These are phyloP conservation scores for Colletotrichum zoysiae DNA, from an alignment of 2,329 filamentous ascomycete genomes.

Conservation along the genomic window DNA sequence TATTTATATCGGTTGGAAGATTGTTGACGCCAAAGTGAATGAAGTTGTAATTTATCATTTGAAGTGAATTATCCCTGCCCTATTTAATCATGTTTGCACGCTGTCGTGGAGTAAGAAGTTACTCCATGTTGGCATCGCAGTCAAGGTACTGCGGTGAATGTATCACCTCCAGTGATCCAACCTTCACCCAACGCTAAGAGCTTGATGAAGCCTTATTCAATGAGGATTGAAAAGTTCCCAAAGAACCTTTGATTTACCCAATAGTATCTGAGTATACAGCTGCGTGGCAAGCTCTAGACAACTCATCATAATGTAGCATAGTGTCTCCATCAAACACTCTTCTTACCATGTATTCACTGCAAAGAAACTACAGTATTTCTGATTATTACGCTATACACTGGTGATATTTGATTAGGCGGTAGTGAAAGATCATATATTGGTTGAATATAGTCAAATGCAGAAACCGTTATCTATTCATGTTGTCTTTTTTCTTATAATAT, in stretches of 20 bases:
- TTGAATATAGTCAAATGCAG: no score
- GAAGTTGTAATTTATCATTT: rapidly evolving
- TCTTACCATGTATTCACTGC: no score
- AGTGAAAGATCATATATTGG: no score
- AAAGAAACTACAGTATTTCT: no score
- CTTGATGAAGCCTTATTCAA: background rate
- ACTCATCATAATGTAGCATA: background rate
- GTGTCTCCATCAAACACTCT: background rate
- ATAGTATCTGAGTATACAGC: background rate
- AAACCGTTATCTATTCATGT: background rate
- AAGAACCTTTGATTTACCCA: background rate
- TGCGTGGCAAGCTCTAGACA: background rate
- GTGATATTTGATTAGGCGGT: no score
- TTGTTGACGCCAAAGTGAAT: background rate
- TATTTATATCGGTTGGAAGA: background rate
- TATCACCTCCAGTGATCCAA: background rate
- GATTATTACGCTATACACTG: no score
- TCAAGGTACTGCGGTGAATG: background rate
- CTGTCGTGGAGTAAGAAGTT: background rate
- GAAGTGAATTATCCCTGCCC: rapidly evolving
- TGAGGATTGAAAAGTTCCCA: background rate
- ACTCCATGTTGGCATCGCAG: background rate
- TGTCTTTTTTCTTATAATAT: background rate
- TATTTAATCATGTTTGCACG: no score
- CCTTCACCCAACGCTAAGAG: background rate